phyloP scores from a whole-genome alignment of 495 filamentous ascomycete genomes.

The Aspergillus sparsus region DNA sequence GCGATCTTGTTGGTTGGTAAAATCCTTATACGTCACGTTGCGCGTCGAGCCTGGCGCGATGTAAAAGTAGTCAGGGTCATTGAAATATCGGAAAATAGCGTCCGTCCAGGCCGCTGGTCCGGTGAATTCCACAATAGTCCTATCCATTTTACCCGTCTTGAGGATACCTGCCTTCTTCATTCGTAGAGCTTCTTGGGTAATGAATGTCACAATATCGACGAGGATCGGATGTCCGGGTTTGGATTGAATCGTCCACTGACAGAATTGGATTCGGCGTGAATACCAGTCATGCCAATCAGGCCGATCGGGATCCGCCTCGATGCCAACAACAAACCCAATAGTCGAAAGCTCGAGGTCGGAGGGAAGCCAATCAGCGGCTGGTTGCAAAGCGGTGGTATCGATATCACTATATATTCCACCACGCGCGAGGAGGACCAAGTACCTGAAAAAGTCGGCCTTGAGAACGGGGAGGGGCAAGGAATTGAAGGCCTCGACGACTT shows the following conservation, averaged over 20 bases:
- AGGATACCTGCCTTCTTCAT: slow-evolving; percentile 72
- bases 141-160: slow-evolving; percentile 61
- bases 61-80: slow-evolving; percentile 86
- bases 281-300: slow-evolving; percentile 96
- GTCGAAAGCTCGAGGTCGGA: slow-evolving; percentile 69
- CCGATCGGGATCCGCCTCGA: slow-evolving; percentile 94
- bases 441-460: slow-evolving; percentile 98
- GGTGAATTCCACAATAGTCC: slow-evolving; percentile 93
- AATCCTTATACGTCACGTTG: slow-evolving; percentile 83
- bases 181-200: slow-evolving; percentile 78
- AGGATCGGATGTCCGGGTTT: slow-evolving; percentile 95
- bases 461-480: slow-evolving; percentile 82
- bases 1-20: slow-evolving; percentile 77
- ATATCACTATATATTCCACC: slow-evolving; percentile 98
- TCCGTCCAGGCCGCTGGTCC: slow-evolving; percentile 97
- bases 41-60: slow-evolving; percentile 63
- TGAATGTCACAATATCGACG: slow-evolving; percentile 79
- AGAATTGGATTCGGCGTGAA: slow-evolving; percentile 93
- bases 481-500: slow-evolving; percentile 89
- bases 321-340: slow-evolving; percentile 86
- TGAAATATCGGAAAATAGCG: slow-evolving; percentile 87
- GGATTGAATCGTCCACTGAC: slow-evolving; percentile 97
- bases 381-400: slow-evolving; percentile 81
- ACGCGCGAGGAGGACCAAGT: slow-evolving; percentile 88
- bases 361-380: slow-evolving; percentile 86